Evolutionary conservation across 352 stramenopile genomes (phyloP), one percentile per base, ranked within the genome.

Genomic region (Phytophthora melonis): DNA sequence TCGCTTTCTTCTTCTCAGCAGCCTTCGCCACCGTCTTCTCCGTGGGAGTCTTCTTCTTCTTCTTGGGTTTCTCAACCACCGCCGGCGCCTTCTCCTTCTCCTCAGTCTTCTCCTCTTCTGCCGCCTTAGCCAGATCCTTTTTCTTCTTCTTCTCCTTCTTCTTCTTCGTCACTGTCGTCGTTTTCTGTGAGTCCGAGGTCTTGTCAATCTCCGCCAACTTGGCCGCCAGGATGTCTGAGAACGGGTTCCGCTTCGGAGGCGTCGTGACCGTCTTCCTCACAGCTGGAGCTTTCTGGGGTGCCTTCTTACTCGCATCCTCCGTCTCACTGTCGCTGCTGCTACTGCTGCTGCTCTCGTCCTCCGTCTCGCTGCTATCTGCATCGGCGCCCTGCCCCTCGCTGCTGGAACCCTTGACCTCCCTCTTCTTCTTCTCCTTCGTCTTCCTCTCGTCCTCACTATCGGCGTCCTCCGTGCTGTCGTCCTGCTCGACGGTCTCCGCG

Each of bases 401-500:
- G 14, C 14, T 16, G 36, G 30, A 34, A 34, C 1, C 30, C 36
- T 43, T 16, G 14, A 13, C 11, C 34, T 14, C 10, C 34, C 10
- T 7, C 30, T 10, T 34, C 30, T 34, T 34, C 30, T 9, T 34
- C 30, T 10, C 1, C 30, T n/a, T n/a, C n/a, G n/a, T n/a, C n/a
- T n/a, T n/a, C n/a, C n/a, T n/a, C n/a, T n/a, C n/a, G n/a, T n/a
- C n/a, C 10, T 16, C 36, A n/a, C 50, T 58, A 34, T 70, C 58
- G 7, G 54, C 43, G 11, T 71, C 59, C 23, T 78, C 72, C 1
- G 39, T 27, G 49, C 68, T 75, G 7, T 74, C 68, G 32, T 78
- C 66, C 16, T 72, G 10, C 16, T 78, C 68, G 41, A 78, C 78
- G 0, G 63, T 62, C 50, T 75, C 62, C 21, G 43, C 25, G 27